Percentiles rank a stretch among this genome's conserved stretches.
phyloP scores from a whole-genome alignment of 2,329 filamentous ascomycete species.

The Albophoma yamanashiensis region DNA sequence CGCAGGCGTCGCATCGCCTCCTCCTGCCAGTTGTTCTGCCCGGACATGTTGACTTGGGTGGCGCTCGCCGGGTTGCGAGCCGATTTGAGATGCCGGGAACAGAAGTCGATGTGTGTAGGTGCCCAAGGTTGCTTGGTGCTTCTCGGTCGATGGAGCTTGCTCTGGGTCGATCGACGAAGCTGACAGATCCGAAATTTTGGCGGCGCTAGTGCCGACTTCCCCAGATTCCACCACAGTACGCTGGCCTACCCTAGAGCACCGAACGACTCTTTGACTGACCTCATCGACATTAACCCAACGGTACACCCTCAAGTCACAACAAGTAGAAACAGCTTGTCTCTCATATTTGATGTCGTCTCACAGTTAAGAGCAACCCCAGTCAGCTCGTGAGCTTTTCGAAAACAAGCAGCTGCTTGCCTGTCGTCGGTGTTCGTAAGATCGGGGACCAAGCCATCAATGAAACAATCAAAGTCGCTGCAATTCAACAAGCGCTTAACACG shows the following conservation, averaged over 20 bases:
- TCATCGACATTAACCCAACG: not conserved
- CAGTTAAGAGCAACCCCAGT: not conserved
- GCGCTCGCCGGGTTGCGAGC: not conserved
- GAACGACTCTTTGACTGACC: not conserved
- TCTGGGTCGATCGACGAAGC: constrained; percentile 1
- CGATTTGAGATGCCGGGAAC: not conserved
- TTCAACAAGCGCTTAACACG: not conserved
- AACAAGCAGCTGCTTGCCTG: too few species aligned
- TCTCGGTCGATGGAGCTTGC: not conserved
- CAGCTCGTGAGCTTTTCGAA: not conserved
- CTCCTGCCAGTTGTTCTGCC: constrained; percentile 32
- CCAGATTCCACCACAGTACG: not conserved
- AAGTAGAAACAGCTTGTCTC: not conserved
- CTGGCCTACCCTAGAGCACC: not conserved
- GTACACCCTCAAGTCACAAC: not conserved
- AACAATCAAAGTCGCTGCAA: too few species aligned
- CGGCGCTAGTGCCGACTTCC: not conserved
- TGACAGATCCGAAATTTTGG: constrained; percentile 2
- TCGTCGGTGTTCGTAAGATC: too few species aligned
- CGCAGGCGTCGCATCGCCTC: constrained; percentile 41
- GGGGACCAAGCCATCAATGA: too few species aligned
- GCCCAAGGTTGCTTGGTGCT: not conserved
- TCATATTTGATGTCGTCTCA: not conserved
- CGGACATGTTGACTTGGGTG: constrained; percentile 15
- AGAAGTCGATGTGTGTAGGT: not conserved